Evolutionary conservation across 78 protist species (phyloP).

Genomic region (Speleostelium caveatum): DNA sequence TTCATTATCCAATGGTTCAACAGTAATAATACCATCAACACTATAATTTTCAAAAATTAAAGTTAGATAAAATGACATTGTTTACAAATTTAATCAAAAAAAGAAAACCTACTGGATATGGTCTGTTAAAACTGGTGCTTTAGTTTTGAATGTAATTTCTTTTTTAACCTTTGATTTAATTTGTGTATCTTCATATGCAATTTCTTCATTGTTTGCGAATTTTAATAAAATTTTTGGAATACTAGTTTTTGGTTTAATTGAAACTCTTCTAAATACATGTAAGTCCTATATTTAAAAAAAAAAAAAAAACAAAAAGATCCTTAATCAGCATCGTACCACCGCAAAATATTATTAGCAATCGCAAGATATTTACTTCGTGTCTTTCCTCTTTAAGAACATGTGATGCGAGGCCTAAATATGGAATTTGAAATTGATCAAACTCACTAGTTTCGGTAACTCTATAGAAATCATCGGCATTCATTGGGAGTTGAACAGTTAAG

Average conservation of each 20-base stretch:
- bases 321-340: neutral
- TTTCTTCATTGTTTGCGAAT: conserved; percentile 50
- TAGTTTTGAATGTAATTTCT: conserved; percentile 66
- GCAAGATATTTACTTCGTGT: conserved; percentile 39
- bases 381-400: conserved; percentile 49
- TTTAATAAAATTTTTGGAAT: conserved; percentile 63
- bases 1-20: conserved; percentile 71
- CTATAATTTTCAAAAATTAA: neutral
- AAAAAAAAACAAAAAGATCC: no score
- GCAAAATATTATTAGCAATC: no score
- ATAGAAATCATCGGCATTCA: conserved; percentile 66
- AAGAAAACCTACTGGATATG: conserved; percentile 41
- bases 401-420: conserved; percentile 48
- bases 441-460: conserved; percentile 57
- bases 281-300: neutral
- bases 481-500: conserved; percentile 43
- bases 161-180: conserved; percentile 50
- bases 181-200: conserved; percentile 64
- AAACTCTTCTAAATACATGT: conserved; percentile 54
- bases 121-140: conserved; percentile 66
- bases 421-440: conserved; percentile 66
- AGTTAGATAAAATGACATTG: neutral
- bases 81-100: neutral
- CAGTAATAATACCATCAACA: conserved; percentile 58
- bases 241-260: conserved; percentile 70